Evolutionary conservation across 805 yeast genomes (phyloP).

Genomic region (Blastobotrys mokoenaii): DNA sequence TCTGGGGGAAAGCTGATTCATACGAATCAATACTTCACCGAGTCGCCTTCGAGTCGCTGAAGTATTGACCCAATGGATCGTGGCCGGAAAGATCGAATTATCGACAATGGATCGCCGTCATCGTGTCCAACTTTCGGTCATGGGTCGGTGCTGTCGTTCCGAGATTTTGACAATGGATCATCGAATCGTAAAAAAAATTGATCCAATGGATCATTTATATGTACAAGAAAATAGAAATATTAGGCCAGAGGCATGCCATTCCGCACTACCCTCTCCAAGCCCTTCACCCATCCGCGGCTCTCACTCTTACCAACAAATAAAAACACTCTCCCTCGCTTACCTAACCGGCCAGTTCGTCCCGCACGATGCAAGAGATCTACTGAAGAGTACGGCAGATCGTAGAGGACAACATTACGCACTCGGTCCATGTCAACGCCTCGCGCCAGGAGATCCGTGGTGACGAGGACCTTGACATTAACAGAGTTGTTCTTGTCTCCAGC

Average conservation of each 20-base stretch:
- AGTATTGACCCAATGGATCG: too few species aligned
- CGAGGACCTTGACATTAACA: constrained; percentile 51
- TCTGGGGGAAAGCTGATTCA: too few species aligned
- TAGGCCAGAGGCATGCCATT: constrained; percentile 34
- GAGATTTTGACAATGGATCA: too few species aligned
- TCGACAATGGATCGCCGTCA: too few species aligned
- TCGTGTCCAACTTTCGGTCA: too few species aligned
- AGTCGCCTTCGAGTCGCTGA: too few species aligned
- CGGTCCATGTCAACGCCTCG: constrained; percentile 84
- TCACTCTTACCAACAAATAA: constrained; percentile 61
- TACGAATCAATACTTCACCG: too few species aligned
- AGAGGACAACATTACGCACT: constrained; percentile 70
- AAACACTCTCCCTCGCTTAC: constrained; percentile 79
- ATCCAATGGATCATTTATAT: not conserved
- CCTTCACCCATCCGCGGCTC: constrained; percentile 73
- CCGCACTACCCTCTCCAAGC: constrained; percentile 61
- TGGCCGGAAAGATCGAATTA: too few species aligned
- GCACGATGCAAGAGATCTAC: constrained; percentile 84
- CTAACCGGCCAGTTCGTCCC: constrained; percentile 93
- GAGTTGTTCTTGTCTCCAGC: constrained; percentile 13
- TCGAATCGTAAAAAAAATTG: not conserved
- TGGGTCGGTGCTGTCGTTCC: too few species aligned
- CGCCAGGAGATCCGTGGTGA: constrained; percentile 83
- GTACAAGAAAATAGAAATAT: not conserved
- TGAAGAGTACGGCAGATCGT: constrained; percentile 78